These are phyloP conservation scores for Cercospora sp. DNA, from an alignment of 2,329 filamentous ascomycete species.

Conservation along the genomic window DNA sequence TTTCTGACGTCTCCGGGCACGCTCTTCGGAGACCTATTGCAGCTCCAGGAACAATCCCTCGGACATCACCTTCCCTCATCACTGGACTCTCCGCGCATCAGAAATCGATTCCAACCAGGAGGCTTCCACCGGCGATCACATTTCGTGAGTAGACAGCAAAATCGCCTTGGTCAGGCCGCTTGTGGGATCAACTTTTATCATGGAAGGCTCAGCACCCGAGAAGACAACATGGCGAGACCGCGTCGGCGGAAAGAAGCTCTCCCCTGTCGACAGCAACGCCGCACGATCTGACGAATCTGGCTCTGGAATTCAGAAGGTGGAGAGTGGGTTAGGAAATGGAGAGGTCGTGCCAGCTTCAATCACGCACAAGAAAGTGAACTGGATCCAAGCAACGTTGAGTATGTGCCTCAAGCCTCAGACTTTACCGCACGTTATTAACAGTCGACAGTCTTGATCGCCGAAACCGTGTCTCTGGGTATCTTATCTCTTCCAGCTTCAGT, in stretches of 20 bases:
- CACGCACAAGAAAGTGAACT: conserved; percentile 12
- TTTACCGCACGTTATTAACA: too few relatives aligned
- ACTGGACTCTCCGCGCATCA: background rate
- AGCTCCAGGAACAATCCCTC: background rate
- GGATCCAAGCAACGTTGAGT: conserved; percentile 13
- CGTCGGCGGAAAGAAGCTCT: conserved; percentile 8
- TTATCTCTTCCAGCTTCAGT: conserved; percentile 57
- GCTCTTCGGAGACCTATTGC: background rate
- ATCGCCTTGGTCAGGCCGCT: background rate
- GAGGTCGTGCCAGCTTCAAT: conserved; percentile 8
- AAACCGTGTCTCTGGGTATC: conserved; percentile 59
- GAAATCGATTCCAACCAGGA: background rate
- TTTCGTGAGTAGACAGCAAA: background rate
- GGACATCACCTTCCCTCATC: background rate
- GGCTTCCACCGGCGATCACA: background rate
- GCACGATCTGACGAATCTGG: conserved; percentile 5
- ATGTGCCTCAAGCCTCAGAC: background rate
- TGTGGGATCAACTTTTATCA: background rate
- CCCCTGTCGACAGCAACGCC: conserved; percentile 5
- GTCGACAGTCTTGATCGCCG: conserved; percentile 52
- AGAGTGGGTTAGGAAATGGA: conserved; percentile 7
- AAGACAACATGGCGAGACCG: conserved; percentile 30
- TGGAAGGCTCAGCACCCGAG: conserved; percentile 25
- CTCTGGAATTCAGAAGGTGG: conserved; percentile 2
- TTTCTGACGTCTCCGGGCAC: background rate